phyloP scores from a whole-genome alignment of 345 rosid species.

The Eucalyptus marginata region DNA sequence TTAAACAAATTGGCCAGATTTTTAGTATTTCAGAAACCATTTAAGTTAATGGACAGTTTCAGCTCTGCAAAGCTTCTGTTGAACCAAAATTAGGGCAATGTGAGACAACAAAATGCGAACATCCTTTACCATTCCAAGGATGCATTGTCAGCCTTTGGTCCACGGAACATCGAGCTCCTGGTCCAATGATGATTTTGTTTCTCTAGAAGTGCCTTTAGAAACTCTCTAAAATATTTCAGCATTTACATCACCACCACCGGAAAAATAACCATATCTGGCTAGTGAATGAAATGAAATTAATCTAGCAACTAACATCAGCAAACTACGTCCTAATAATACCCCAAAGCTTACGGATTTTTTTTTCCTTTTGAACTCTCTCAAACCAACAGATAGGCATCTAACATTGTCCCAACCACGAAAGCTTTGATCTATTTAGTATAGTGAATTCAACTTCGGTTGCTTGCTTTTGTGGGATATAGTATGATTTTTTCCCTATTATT shows the following conservation, averaged over 20 bases:
- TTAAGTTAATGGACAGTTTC: not conserved
- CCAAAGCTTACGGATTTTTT: not conserved
- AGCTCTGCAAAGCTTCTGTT: not conserved
- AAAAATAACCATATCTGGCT: not conserved
- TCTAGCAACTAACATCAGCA: not conserved
- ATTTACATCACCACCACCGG: not conserved
- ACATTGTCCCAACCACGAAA: not conserved
- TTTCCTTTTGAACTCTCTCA: not conserved
- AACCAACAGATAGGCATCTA: not conserved
- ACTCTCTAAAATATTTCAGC: not conserved
- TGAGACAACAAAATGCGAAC: not conserved
- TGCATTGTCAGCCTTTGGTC: not conserved
- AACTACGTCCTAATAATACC: not conserved
- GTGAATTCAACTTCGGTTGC: not conserved
- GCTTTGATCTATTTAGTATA: not conserved
- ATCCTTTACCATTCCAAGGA: not conserved
- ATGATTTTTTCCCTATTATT: not conserved
- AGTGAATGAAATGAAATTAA: not conserved
- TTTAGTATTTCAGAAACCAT: not conserved
- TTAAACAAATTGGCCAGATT: not conserved
- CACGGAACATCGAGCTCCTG: not conserved
- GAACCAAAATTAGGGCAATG: not conserved
- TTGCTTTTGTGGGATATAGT: not conserved
- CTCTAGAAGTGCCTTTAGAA: not conserved
- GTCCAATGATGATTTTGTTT: not conserved